phyloP scores from a whole-genome alignment of 2,329 filamentous ascomycete species.

The Alternaria brassicae region DNA sequence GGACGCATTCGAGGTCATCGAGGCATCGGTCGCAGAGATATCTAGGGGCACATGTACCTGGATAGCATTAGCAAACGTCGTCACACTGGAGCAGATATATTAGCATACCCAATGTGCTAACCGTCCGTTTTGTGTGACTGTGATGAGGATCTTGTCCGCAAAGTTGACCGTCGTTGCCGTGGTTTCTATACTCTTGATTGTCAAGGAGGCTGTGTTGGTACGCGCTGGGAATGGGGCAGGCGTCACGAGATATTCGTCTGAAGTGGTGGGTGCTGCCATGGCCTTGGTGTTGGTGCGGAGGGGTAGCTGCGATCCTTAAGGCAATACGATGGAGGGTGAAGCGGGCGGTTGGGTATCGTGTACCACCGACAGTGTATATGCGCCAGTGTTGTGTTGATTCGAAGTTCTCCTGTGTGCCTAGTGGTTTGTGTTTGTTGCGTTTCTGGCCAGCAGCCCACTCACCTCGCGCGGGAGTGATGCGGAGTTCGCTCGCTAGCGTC shows the following conservation, averaged over 20 bases:
- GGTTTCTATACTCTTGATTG: constrained; percentile 73
- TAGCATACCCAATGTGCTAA: constrained; percentile 85
- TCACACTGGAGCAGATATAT: constrained; percentile 1
- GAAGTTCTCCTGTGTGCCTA: neutral
- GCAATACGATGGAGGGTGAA: neutral
- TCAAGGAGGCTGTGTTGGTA: constrained; percentile 62
- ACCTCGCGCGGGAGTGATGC: constrained; percentile 23
- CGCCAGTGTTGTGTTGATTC: neutral
- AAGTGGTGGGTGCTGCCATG: constrained; percentile 19
- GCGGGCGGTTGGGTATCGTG: neutral
- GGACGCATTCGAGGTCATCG: constrained; percentile 55
- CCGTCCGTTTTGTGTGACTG: constrained; percentile 82
- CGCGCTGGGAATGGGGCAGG: constrained; percentile 70
- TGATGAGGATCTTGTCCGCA: constrained; percentile 89
- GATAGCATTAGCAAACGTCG: constrained; percentile 5
- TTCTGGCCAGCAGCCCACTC: neutral
- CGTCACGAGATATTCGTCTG: constrained; percentile 31
- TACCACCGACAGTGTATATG: neutral
- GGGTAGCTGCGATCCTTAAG: neutral
- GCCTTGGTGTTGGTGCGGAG: neutral
- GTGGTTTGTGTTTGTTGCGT: neutral
- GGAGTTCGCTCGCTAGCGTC: constrained; percentile 26
- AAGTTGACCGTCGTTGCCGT: constrained; percentile 77
- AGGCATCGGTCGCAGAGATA: constrained; percentile 70
- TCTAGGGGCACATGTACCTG: constrained; percentile 81